Conservation (phyloP, 768 basidiomycete genomes). For the Termitomyces sp. region DNA sequence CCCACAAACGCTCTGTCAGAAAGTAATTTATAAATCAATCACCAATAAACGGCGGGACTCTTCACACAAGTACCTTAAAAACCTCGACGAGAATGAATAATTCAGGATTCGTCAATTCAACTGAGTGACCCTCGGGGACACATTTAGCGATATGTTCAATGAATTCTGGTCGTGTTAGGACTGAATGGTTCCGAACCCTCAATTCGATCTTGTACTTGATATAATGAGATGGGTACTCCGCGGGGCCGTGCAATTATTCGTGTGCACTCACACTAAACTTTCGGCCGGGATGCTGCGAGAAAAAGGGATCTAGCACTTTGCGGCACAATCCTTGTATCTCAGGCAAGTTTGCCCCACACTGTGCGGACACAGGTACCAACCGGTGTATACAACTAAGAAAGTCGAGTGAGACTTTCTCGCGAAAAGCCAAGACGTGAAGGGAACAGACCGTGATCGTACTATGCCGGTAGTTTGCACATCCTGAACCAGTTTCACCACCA, state of each 20-base stretch:
- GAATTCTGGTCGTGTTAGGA: slow-evolving; percentile 49
- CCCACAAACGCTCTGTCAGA: slow-evolving; percentile 64
- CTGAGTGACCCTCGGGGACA: slow-evolving; percentile 61
- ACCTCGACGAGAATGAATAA: slow-evolving; percentile 76
- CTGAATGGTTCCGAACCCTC: slow-evolving; percentile 71
- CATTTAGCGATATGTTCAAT: slow-evolving; percentile 67
- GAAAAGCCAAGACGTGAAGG: neutral
- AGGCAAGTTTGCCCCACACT: slow-evolving; percentile 60
- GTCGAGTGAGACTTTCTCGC: neutral
- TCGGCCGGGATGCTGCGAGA: slow-evolving; percentile 36
- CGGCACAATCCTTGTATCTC: slow-evolving; percentile 65
- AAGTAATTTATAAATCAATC: neutral
- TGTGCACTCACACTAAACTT: slow-evolving; percentile 39
- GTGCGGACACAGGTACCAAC: slow-evolving; percentile 62
- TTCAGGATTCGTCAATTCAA: slow-evolving; percentile 63
- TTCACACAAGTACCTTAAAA: slow-evolving; percentile 56
- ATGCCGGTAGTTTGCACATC: slow-evolving; percentile 58
- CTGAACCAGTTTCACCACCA: slow-evolving; percentile 59
- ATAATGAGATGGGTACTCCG: neutral
- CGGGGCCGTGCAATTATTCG: neutral
- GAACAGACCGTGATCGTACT: slow-evolving; percentile 54
- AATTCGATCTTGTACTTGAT: slow-evolving; percentile 78
- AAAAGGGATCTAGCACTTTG: slow-evolving; percentile 46
- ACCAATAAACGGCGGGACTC: neutral
- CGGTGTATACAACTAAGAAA: slow-evolving; percentile 57